These are phyloP conservation scores for Acacia acuminata DNA, from an alignment of 306 rosid species.

Conservation along the genomic window DNA sequence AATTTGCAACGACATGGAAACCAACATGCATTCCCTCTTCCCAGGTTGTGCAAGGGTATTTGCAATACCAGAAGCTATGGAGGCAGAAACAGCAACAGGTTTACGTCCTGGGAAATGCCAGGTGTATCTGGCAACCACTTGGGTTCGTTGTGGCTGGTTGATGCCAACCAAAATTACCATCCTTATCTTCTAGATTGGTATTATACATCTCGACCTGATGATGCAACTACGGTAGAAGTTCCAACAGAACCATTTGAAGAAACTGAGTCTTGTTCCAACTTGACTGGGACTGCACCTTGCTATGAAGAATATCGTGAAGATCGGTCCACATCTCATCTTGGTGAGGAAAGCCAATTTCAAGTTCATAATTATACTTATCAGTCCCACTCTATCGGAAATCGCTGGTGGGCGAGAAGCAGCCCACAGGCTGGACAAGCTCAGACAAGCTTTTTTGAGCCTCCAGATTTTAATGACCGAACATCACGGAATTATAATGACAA, in stretches of 20 bases:
- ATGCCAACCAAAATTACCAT: constrained; percentile 56
- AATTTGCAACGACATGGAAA: constrained; percentile 50
- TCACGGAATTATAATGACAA: constrained; percentile 35
- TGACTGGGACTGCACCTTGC: constrained; percentile 35
- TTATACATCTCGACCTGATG: constrained; percentile 58
- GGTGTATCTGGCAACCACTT: constrained; percentile 48
- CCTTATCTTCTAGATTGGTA: constrained; percentile 88
- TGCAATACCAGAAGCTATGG: constrained; percentile 43
- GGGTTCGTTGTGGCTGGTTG: constrained; percentile 61
- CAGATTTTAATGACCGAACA: constrained; percentile 52
- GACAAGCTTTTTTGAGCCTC: constrained; percentile 88
- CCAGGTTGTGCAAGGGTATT: constrained; percentile 51
- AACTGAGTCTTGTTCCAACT: constrained; percentile 43
- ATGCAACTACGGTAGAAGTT: constrained; percentile 25
- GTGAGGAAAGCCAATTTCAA: constrained; percentile 56
- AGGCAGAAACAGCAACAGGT: constrained; percentile 47
- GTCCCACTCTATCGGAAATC: constrained; percentile 40
- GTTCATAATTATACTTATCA: constrained; percentile 37
- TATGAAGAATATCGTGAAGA: constrained; percentile 43
- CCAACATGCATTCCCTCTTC: constrained; percentile 46
- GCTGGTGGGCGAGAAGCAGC: constrained; percentile 85
- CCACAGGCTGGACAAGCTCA: constrained; percentile 39
- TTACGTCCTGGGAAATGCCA: constrained; percentile 49
- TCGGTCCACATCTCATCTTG: constrained; percentile 52
- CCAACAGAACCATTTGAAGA: constrained; percentile 43